Evolutionary conservation across 441 rosid species (phyloP).

Genomic region (Aleurites moluccanus): DNA sequence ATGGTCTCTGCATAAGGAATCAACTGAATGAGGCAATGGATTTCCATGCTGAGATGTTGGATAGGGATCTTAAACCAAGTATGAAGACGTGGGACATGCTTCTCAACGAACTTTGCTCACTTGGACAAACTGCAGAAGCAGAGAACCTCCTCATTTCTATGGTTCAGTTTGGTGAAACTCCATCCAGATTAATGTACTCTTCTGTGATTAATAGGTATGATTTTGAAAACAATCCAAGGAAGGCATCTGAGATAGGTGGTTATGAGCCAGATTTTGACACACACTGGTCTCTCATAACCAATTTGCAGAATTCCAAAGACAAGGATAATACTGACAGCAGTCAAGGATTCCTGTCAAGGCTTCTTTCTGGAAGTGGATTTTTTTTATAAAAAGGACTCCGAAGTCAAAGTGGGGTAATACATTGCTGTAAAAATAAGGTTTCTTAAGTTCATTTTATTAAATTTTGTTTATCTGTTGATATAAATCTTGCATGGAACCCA

Average conservation of each 20-base stretch:
- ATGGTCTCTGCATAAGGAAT: conserved; percentile 42
- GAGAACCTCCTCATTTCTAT: conserved; percentile 53
- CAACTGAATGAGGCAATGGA: conserved; percentile 55
- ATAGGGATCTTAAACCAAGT: conserved; percentile 54
- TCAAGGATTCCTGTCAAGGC: conserved; percentile 67
- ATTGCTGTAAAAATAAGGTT: not conserved
- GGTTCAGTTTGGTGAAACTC: conserved; percentile 51
- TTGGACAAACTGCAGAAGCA: conserved; percentile 48
- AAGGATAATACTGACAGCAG: conserved; percentile 30
- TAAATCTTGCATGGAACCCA: not conserved
- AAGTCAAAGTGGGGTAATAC: conserved; percentile 20
- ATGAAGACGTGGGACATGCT: conserved; percentile 48
- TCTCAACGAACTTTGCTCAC: conserved; percentile 40
- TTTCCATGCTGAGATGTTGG: conserved; percentile 68
- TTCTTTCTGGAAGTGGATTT: conserved; percentile 71
- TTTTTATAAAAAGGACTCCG: conserved; percentile 27
- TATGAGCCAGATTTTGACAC: conserved; percentile 66
- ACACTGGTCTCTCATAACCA: conserved; percentile 81
- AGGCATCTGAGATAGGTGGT: conserved; percentile 64
- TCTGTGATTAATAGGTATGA: conserved; percentile 49
- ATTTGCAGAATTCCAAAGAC: conserved; percentile 41
- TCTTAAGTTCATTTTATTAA: conserved; percentile 2
- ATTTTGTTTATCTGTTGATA: conserved; percentile 5
- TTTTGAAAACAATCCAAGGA: conserved; percentile 49
- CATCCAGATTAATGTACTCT: conserved; percentile 52